A percentile compares a stretch with the other conserved stretches of the same genome.
Conservation (phyloP, 139 green algal genomes). For the Gonium pectorale region DNA sequence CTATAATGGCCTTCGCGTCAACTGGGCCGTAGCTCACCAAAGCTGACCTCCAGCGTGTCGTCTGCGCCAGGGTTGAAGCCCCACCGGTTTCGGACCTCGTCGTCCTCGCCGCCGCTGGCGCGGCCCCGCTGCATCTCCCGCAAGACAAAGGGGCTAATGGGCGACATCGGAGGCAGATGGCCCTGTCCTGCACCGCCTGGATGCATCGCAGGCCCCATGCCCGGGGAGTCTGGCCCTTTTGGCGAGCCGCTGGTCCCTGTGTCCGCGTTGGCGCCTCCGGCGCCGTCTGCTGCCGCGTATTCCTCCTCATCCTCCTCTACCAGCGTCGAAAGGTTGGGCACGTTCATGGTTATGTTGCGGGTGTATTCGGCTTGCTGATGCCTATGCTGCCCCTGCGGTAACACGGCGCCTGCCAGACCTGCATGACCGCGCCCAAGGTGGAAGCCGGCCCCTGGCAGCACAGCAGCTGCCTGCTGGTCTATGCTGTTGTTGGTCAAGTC, state of each 20-base stretch:
- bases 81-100: slow-evolving; percentile 74
- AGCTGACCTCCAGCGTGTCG: slow-evolving; percentile 57
- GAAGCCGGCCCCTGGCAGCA: not conserved
- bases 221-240: too few species aligned
- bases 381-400: not conserved
- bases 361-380: slow-evolving; percentile 51
- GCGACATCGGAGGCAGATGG: not conserved
- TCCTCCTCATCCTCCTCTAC: slow-evolving; percentile 83
- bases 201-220: too few species aligned
- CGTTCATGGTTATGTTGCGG: slow-evolving; percentile 75
- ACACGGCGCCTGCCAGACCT: not conserved
- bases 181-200: not conserved
- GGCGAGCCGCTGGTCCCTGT: too few species aligned
- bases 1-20: not conserved
- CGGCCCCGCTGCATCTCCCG: slow-evolving; percentile 40
- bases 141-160: slow-evolving; percentile 46
- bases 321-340: slow-evolving; percentile 79
- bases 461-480: slow-evolving; percentile 19
- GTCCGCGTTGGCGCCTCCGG: too few species aligned
- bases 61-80: slow-evolving; percentile 83
- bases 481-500: slow-evolving; percentile 69
- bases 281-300: not conserved
- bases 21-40: slow-evolving; percentile 32
- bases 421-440: not conserved
- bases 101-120: not conserved